A percentile compares a stretch with the other conserved stretches of the same genome.
These are phyloP conservation scores for Acmispon strigosus DNA, from an alignment of 306 rosid species.

Conservation along the genomic window DNA sequence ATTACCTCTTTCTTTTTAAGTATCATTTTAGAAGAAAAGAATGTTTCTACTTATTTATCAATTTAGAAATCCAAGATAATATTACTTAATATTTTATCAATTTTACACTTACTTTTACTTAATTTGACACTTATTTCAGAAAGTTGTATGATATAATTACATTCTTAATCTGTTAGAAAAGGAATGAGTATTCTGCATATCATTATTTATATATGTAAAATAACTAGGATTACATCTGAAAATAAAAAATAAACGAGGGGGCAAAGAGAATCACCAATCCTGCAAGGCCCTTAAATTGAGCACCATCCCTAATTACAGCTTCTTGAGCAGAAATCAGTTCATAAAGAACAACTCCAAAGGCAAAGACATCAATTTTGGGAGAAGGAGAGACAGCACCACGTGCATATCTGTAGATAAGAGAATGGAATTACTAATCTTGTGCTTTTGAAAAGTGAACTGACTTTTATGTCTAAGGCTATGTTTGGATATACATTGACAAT, in stretches of 20 bases:
- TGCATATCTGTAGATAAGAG: constrained; percentile 59
- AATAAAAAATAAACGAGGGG: not conserved
- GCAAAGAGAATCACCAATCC: constrained; percentile 49
- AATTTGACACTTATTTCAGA: too few relatives aligned
- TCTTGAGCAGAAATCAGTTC: constrained; percentile 89
- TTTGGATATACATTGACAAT: too few relatives aligned
- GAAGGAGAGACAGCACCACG: constrained; percentile 81
- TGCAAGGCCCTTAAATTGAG: constrained; percentile 59
- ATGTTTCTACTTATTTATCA: too few relatives aligned
- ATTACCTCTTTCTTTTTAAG: too few relatives aligned
- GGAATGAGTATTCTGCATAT: too few relatives aligned
- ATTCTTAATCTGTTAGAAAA: not conserved
- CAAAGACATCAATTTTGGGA: constrained; percentile 78
- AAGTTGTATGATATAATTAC: too few relatives aligned
- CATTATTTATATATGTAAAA: not conserved
- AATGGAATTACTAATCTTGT: constrained; percentile 2
- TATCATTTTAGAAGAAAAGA: too few relatives aligned
- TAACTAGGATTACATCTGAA: not conserved
- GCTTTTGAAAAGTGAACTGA: not conserved
- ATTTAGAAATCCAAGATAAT: too few relatives aligned
- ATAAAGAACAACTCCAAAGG: constrained; percentile 85
- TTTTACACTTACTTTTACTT: too few relatives aligned
- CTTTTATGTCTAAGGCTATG: not conserved
- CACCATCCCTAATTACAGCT: constrained; percentile 42
- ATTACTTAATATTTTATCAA: too few relatives aligned